Percentiles rank a stretch among this genome's conserved stretches.
Evolutionary conservation across 345 rosid species (phyloP).

Genomic region (Balakata baccata): DNA sequence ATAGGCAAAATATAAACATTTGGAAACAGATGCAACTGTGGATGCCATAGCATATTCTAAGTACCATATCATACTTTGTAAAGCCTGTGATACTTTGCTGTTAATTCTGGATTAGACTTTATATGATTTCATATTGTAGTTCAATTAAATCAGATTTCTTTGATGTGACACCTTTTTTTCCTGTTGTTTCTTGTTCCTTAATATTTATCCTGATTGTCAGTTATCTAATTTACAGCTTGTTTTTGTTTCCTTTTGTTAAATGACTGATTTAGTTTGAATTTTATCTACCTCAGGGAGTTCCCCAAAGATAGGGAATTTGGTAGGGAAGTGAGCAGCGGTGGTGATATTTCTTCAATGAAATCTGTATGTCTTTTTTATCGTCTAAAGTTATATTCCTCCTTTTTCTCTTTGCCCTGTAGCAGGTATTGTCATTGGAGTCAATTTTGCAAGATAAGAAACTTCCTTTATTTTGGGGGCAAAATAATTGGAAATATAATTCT

Average conservation of each 20-base stretch:
- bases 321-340: constrained; percentile 61
- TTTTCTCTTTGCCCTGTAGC: constrained; percentile 3
- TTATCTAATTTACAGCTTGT: background rate
- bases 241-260: background rate
- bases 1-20: background rate
- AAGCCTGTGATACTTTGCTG: background rate
- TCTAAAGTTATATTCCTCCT: constrained; percentile 13
- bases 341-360: constrained; percentile 45
- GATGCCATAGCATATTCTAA: too few relatives aligned
- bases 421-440: background rate
- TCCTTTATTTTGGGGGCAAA: background rate
- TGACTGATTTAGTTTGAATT: background rate
- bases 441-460: constrained; percentile 3
- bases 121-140: background rate
- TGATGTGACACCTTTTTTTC: background rate
- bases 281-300: constrained; percentile 50
- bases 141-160: background rate
- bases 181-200: background rate
- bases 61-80: background rate
- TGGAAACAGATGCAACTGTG: background rate
- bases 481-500: background rate
- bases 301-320: constrained; percentile 66
- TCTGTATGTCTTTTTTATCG: constrained; percentile 46
- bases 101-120: background rate
- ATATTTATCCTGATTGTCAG: background rate